A percentile compares a stretch with the other conserved stretches of the same genome.
Conservation (phyloP, 2,329 filamentous ascomycete genomes). For the Paramyrothecium sp. region DNA sequence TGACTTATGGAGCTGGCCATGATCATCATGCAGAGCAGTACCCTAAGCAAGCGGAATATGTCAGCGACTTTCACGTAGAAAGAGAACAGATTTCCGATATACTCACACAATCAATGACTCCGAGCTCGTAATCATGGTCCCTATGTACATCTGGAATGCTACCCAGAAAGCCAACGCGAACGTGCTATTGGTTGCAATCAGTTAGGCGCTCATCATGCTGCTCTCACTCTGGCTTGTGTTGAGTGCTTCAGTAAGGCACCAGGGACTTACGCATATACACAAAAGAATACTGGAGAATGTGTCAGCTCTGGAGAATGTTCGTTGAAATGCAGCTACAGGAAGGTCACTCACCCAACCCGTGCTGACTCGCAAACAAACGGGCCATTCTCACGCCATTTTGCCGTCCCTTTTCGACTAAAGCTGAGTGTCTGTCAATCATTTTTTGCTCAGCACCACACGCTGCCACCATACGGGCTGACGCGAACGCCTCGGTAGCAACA, state of each 20-base stretch:
- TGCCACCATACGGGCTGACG: constrained; percentile 40
- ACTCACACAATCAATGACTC: not conserved
- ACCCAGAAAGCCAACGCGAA: constrained; percentile 11
- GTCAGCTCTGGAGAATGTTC: not conserved
- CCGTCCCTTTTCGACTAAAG: constrained; percentile 33
- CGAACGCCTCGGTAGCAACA: constrained; percentile 38
- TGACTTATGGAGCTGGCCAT: not conserved
- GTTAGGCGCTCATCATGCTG: not conserved
- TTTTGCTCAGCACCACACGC: constrained; percentile 38
- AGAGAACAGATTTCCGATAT: not conserved
- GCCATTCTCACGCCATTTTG: constrained; percentile 22
- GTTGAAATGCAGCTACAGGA: not conserved
- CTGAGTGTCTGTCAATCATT: constrained; percentile 30
- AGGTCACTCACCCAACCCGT: constrained; percentile 16
- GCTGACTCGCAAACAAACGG: constrained; percentile 20
- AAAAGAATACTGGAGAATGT: constrained; percentile 7
- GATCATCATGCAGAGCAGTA: not conserved
- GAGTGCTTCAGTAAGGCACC: not conserved
- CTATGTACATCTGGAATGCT: not conserved
- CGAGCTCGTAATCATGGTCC: not conserved
- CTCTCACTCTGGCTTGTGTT: not conserved
- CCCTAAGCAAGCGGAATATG: not conserved
- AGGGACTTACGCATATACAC: not conserved
- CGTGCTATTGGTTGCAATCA: not conserved
- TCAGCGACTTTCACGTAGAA: not conserved